Evolutionary conservation across 2,329 filamentous ascomycete species (phyloP), one percentile per base, ranked within the genome.

Genomic region (Trichoderma semiorbis): DNA sequence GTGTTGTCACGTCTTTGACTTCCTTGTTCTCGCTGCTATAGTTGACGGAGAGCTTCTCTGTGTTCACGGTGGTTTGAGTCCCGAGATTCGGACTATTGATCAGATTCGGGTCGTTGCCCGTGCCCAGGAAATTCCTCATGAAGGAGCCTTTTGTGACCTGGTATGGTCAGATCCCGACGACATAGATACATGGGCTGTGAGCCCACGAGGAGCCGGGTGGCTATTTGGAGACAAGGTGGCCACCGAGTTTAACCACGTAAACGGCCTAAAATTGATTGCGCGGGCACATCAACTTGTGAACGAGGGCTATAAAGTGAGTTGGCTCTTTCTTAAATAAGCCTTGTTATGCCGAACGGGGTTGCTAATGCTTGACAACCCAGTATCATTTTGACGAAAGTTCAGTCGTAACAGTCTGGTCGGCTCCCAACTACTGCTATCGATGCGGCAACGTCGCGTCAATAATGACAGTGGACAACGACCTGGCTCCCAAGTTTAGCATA

Each of bases 111-210:
- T 99, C 75, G 97, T 99, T 74, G 96, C 98, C 76, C 92, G 96
- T 61, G 98, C 97, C 77, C 92, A 97, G 77, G 96, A 99, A 81
- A 99, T 99, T 77, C 96, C 96, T 7, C 96, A 99, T 78, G 96
- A 99, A 84, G 96, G 96, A 7, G 96, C 96, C 2, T 99, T 99
- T 90, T 97, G 96, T 65, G 96, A 99, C 80, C 85, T 99, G 50
- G 96, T 99, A 7, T 99, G 96, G 96, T 97, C 94, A 69, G 96
- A 99, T 80, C 96, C 96, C 1, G 96, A 99, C 79, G 96, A 99
- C 76, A 91, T 97, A 64, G 95, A 98, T 78, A 97, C 98, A 75
- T 99, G 98, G 87, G 95, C 93, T 18, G 89, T 99, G 72, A 97
- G 94, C 72, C 96, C 96, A 8, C 89, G 96, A 77, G 96, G 96